phyloP scores from a whole-genome alignment of 495 filamentous ascomycete species.

The Podospora conica region DNA sequence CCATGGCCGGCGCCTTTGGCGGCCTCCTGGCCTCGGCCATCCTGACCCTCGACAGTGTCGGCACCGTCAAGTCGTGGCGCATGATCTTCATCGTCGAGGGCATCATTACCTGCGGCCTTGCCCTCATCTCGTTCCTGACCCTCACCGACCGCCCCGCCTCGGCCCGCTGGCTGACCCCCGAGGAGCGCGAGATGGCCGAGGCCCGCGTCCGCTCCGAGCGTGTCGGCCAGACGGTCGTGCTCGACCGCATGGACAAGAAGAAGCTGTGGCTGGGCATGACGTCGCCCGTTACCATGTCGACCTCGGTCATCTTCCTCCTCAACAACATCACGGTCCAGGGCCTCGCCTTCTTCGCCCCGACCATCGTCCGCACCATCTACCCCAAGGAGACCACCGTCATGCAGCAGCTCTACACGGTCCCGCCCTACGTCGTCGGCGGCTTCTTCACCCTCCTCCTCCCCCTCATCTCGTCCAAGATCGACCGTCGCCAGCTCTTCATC shows the following conservation, averaged over 20 bases:
- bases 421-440: conserved; percentile 63
- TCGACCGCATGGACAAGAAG: conserved; percentile 56
- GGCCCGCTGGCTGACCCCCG: conserved; percentile 50
- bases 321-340: conserved; percentile 74
- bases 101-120: conserved; percentile 50
- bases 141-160: conserved; percentile 57
- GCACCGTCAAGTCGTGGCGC: conserved; percentile 49
- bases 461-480: conserved; percentile 52
- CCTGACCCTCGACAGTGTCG: conserved; percentile 45
- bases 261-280: conserved; percentile 44
- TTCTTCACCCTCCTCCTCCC: conserved; percentile 61
- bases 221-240: conserved; percentile 54
- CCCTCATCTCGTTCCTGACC: conserved; percentile 45
- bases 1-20: conserved; percentile 64
- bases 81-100: conserved; percentile 67
- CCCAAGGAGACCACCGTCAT: conserved; percentile 48
- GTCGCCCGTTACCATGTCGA: conserved; percentile 38
- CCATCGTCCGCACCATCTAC: conserved; percentile 64
- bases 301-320: conserved; percentile 60
- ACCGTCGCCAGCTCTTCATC: conserved; percentile 58
- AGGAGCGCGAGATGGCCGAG: conserved; percentile 49
- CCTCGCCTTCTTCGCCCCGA: conserved; percentile 65
- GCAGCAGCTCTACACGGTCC: conserved; percentile 57
- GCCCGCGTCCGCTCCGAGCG: conserved; percentile 59
- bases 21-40: conserved; percentile 61